Base-by-base conservation (phyloP, 495 filamentous ascomycete species). In the Mytilinidion resinicola region DNA sequence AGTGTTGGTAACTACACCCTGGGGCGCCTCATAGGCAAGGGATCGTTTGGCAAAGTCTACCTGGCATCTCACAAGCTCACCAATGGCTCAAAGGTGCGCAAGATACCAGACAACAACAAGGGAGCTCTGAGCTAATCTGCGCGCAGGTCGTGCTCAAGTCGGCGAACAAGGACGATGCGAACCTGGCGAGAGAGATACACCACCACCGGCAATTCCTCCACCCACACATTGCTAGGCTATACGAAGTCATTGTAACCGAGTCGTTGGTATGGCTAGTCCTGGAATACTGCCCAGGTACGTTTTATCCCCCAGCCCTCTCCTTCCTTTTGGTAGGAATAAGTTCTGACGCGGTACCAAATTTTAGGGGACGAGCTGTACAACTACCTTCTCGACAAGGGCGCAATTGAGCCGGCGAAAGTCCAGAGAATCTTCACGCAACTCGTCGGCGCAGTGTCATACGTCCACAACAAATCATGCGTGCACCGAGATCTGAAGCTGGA, bases 131-230 rank as follows among this genome's bases (percentile, higher is more conserved):
- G 51, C 53, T 61, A 63, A 61, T 43, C 36, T 37, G 59, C 35
- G 51, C 67, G 37, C 66, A 95, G 92, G 91, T 97, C 61, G 92
- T 97, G 14, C 89, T 97, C 69, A 97, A 97, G 73, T 96, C 92
- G 46, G 91, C 93, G 55, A 91, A 90, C 69, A 96, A 96, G 73
- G 87, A 92, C 64, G 93, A 98, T 69, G 82, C 89, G 34, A 97
- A 97, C 70, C 85, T 98, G 39, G 91, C 91, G 38, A 87, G 93
- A 56, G 93, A 98, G 70, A 97, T 98, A 62, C 93, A 98, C 69
- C 93, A 98, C 68, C 93, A 98, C 70, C 87, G 93, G 63, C 93
- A 98, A 75, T 96, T 98, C 71, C 78, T 96, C 58, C 93, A 98
- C 70, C 93, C 93, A 30, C 93, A 98, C 76, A 98, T 98, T 69